A percentile compares a stretch with the other conserved stretches of the same genome.
These are phyloP conservation scores for Ceratobasidium sp. DNA, from an alignment of 1,284 basidiomycete genomes.

Conservation along the genomic window DNA sequence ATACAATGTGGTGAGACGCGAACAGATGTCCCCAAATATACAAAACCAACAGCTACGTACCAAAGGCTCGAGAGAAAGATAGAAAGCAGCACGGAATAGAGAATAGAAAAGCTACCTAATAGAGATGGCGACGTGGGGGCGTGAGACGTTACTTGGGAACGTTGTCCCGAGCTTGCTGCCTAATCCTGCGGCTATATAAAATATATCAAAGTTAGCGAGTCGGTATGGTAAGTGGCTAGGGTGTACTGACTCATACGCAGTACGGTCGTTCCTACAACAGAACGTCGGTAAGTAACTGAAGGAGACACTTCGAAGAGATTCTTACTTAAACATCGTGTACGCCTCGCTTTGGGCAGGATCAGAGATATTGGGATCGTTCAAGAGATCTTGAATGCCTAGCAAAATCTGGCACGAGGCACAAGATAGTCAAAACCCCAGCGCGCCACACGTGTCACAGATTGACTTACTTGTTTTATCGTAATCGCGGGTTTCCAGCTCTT, in stretches of 20 bases:
- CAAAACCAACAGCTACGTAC: background rate
- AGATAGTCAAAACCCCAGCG: conserved; percentile 10
- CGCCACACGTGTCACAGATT: background rate
- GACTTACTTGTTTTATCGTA: conserved; percentile 93
- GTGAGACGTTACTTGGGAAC: conserved; percentile 73
- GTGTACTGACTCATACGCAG: conserved; percentile 83
- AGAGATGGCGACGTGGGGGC: conserved; percentile 4
- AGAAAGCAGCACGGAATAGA: conserved; percentile 19
- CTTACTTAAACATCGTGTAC: conserved; percentile 97
- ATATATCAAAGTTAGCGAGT: conserved; percentile 39
- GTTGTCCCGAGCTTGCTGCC: conserved; percentile 87
- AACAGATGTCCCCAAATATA: conserved; percentile 14
- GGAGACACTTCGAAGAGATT: conserved; percentile 47
- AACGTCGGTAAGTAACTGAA: background rate
- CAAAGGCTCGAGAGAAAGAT: conserved; percentile 9
- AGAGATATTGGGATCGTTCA: conserved; percentile 94
- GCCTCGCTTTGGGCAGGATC: conserved; percentile 98
- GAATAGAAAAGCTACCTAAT: conserved; percentile 23
- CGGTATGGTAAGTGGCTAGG: conserved; percentile 15
- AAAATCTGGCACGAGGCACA: conserved; percentile 74
- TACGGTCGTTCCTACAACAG: conserved; percentile 83
- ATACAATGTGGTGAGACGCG: conserved; percentile 30
- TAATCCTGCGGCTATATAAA: conserved; percentile 74
- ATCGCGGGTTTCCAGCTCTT: conserved; percentile 99
- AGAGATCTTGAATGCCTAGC: conserved; percentile 93